Base-by-base conservation (phyloP, 306 rosid genomes). In the Cyclanthera cordifolia region DNA sequence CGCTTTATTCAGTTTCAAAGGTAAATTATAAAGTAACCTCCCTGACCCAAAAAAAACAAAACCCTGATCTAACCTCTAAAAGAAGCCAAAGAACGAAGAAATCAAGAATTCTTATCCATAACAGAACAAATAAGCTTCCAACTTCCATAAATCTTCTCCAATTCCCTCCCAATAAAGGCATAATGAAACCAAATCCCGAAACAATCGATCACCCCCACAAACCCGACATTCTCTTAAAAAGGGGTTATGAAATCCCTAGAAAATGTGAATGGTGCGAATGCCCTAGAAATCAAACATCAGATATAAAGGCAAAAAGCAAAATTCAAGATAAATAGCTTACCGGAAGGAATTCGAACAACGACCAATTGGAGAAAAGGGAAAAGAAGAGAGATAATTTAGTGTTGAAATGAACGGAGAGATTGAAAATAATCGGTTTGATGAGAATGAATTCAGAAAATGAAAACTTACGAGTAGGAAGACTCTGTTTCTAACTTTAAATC, bases 401-500 rank as follows among this genome's bases (percentile, higher is more conserved):
- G 3, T 32, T 32, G 37, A 32, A 32, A 32, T 32, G 41, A 34
- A 34, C 8, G 7, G 9, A 3, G 41, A 34, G 41, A 34, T 34
- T 34, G 41, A 6, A 34, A 34, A 34, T 6, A 45, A 45, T 45
- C 49, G 16, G 9, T 34, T 34, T 34, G 37, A 32, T 32, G 37
- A 32, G 7, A 4, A 34, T 34, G 41, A 34, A 34, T 34, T 34
- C 41, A 5, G 8, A 34, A 34, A 34, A 34, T 34, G 41, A 34
- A 34, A 34, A 34, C 4, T 0, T 34, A 4, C 8, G 7, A 34
- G 41, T 8, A 34, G 41, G 7, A 55, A 25, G 8, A 4, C 28
- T 37, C 67, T 32, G 47, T 17, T 37, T 60, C 67, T 17, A 37
- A 47, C 37, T 60, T 63, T 63, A 63, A 63, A 63, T 37, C 50